Base-by-base conservation (phyloP, 2,329 filamentous ascomycete species). In the Pestalotiopsis sp. region DNA sequence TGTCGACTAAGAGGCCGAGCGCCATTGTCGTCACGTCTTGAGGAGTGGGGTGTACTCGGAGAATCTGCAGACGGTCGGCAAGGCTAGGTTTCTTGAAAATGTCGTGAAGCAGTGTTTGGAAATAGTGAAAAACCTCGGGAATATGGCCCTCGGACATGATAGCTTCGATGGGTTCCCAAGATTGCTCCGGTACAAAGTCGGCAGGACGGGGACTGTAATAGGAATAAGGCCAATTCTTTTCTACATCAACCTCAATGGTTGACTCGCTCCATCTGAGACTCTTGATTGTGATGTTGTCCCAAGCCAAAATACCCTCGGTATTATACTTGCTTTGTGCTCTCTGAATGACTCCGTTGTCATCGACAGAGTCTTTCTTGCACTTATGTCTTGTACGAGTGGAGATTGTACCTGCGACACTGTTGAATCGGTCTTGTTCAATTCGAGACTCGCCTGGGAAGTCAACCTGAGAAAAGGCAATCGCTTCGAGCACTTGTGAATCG, bases 391-490 rank as follows among this genome's bases (percentile, higher is more conserved):
- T 66, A 10, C 64, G 64, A 7, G 11, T 40, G 6, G 64, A 58
- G 35, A 66, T n/a, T 0, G 52, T n/a, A 22, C 64, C 64, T 7
- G n/a, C 3, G 3, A 30, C n/a, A 35, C 11, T 66, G 52, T 44
- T 58, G 52, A 58, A 40, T 6, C 20, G 40, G 20, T 66, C 38
- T 38, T 59, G 64, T n/a, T 14, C 11, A 11, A 59, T 26, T 4
- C 64, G 64, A 58, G 58, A 52, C 22, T 66, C 64, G 14, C 64
- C 64, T 4, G 64, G 64, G 24, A 66, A 66, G 14, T 66, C 52
- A 20, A 66, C 9, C 11, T 13, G 4, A 9, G 52, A 11, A 26
- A 10, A n/a, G n/a, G 17, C 7, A 26, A 40, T 38, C 11, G 64
- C 63, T 11, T 40, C 55, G 9, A 17, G 30, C 3, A 66, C 17